These are phyloP conservation scores for Knoxdaviesia proteae DNA, from an alignment of 2,329 filamentous ascomycete species.

Conservation along the genomic window DNA sequence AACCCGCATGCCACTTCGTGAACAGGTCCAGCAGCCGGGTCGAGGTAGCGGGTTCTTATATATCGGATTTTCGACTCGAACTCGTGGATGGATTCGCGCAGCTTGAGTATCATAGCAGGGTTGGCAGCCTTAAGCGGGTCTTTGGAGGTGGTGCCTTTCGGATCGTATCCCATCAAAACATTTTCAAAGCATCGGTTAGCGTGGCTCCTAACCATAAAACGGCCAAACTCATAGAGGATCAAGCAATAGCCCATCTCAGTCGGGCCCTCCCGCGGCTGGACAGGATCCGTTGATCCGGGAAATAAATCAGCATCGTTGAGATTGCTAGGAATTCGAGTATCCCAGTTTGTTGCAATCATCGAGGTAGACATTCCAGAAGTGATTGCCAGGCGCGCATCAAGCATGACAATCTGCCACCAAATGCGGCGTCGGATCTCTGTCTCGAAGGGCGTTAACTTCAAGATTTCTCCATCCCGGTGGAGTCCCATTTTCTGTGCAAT, in stretches of 20 bases:
- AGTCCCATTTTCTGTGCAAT: constrained; percentile 49
- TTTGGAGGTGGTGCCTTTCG: constrained; percentile 11
- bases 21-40: constrained; percentile 27
- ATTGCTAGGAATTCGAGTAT: constrained; percentile 34
- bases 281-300: constrained; percentile 27
- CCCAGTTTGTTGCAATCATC: constrained; percentile 29
- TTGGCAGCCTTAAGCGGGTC: constrained; percentile 6
- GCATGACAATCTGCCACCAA: constrained; percentile 43
- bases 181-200: constrained; percentile 26
- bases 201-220: constrained; percentile 21
- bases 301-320: constrained; percentile 38
- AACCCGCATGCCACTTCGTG: constrained; percentile 28
- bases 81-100: constrained; percentile 18
- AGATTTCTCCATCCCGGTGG: constrained; percentile 36
- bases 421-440: constrained; percentile 46
- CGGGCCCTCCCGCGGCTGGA: constrained; percentile 30
- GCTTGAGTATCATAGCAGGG: constrained; percentile 17
- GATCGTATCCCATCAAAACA: constrained; percentile 24
- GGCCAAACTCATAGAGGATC: constrained; percentile 26
- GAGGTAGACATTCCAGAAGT: constrained; percentile 34
- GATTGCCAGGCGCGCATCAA: constrained; percentile 35
- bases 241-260: constrained; percentile 40
- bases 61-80: constrained; percentile 21
- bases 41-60: constrained; percentile 27
- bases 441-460: constrained; percentile 39